These are phyloP conservation scores for Trichosanthes truncata DNA, from an alignment of 306 rosid species.

Conservation along the genomic window DNA sequence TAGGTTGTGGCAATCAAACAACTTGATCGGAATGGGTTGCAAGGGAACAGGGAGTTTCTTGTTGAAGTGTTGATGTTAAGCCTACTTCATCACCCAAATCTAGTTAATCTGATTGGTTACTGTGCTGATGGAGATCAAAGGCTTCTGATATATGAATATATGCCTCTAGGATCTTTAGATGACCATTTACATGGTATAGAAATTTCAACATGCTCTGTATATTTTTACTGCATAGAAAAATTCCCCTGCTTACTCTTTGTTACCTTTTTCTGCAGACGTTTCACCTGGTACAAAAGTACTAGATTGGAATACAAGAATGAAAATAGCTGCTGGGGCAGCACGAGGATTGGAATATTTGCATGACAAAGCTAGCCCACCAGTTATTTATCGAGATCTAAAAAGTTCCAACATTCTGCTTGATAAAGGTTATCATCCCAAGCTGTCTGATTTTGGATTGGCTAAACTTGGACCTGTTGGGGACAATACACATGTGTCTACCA, in stretches of 20 bases:
- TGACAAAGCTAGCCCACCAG: constrained; percentile 93
- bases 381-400: constrained; percentile 83
- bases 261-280: constrained; percentile 37
- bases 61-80: constrained; percentile 92
- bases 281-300: constrained; percentile 58
- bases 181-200: constrained; percentile 76
- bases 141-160: constrained; percentile 87
- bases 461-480: constrained; percentile 95
- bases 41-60: constrained; percentile 92
- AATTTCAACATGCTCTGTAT: not conserved
- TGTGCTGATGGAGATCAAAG: constrained; percentile 98
- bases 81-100: constrained; percentile 88
- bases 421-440: constrained; percentile 73
- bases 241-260: not conserved
- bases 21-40: constrained; percentile 86
- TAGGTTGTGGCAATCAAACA: constrained; percentile 88
- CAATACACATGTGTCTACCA: constrained; percentile 84
- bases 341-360: constrained; percentile 84
- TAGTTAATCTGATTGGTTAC: constrained; percentile 85
- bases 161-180: constrained; percentile 88
- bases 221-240: not conserved
- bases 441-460: constrained; percentile 92
- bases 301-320: constrained; percentile 90
- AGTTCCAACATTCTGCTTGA: constrained; percentile 89
- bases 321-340: constrained; percentile 89